These are phyloP conservation scores for Sisymbrium irio DNA, from an alignment of 345 rosid genomes.

Conservation along the genomic window DNA sequence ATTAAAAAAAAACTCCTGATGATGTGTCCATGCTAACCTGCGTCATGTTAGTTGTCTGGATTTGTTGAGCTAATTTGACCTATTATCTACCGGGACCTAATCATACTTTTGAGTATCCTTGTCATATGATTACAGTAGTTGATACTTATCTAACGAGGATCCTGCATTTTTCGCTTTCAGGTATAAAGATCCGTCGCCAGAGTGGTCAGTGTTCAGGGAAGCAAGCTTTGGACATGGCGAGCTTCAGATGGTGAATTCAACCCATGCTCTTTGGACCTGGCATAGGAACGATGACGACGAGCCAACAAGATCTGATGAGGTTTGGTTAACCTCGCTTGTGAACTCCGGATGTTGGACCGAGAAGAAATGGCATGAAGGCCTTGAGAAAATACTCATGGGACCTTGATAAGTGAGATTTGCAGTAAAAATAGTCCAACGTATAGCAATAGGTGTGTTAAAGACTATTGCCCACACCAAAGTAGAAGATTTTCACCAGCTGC, in stretches of 20 bases:
- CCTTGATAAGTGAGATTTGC: conserved; percentile 32
- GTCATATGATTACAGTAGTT: conserved; percentile 3
- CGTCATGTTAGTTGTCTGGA: neutral
- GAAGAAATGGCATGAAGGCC: conserved; percentile 40
- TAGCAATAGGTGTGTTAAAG: conserved; percentile 10
- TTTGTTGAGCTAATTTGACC: conserved; percentile 7
- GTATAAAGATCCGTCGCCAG: conserved; percentile 65
- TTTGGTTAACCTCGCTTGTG: conserved; percentile 74
- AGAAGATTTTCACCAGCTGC: conserved; percentile 6
- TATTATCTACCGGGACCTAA: neutral
- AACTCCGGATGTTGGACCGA: conserved; percentile 56
- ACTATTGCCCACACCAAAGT: neutral
- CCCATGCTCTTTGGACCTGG: conserved; percentile 93
- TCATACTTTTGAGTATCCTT: neutral
- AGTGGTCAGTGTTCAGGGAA: conserved; percentile 94
- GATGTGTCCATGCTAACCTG: neutral
- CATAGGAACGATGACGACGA: conserved; percentile 97
- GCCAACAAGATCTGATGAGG: conserved; percentile 74
- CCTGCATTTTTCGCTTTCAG: conserved; percentile 34
- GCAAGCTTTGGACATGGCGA: conserved; percentile 98
- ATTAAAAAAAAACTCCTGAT: neutral
- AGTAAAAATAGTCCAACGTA: neutral
- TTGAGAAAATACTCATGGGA: conserved; percentile 51
- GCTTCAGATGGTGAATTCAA: conserved; percentile 67
- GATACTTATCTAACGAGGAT: neutral